A percentile compares a stretch with the other conserved stretches of the same genome.
phyloP scores from a whole-genome alignment of 1,139 yeast species.

The Suhomyces maxii region DNA sequence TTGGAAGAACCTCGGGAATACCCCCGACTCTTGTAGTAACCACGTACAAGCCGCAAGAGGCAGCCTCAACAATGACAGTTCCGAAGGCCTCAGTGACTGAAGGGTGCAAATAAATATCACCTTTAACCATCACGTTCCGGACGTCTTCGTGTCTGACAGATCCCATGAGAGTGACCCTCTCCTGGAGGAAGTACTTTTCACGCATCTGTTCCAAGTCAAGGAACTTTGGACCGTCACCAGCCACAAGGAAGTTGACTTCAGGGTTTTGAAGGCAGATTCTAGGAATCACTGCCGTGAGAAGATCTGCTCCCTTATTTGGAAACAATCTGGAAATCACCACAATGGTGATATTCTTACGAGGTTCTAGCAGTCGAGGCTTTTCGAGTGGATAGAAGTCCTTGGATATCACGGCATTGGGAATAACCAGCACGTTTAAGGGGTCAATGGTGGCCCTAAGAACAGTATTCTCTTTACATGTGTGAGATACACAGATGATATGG shows the following conservation, averaged over 20 bases:
- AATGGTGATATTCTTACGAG: conserved; percentile 55
- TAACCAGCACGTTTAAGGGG: conserved; percentile 79
- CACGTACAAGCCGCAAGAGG: conserved; percentile 89
- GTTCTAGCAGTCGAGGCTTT: conserved; percentile 16
- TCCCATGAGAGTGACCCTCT: conserved; percentile 82
- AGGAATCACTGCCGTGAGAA: conserved; percentile 84
- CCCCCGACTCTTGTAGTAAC: conserved; percentile 98
- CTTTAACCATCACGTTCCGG: conserved; percentile 87
- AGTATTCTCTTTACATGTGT: conserved; percentile 95
- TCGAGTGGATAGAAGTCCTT: conserved; percentile 69
- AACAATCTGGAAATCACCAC: conserved; percentile 89
- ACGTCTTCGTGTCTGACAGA: conserved; percentile 91
- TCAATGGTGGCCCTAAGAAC: conserved; percentile 83
- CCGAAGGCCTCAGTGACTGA: conserved; percentile 98
- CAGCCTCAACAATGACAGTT: conserved; percentile 95
- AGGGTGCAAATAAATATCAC: conserved; percentile 92
- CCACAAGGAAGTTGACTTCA: conserved; percentile 76
- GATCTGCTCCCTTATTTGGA: conserved; percentile 96
- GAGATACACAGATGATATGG: conserved; percentile 92
- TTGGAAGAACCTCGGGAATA: conserved; percentile 93
- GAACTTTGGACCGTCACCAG: conserved; percentile 97
- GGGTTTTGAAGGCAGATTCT: conserved; percentile 66
- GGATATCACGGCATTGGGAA: conserved; percentile 93
- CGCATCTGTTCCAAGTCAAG: conserved; percentile 94
- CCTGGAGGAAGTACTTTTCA: conserved; percentile 82